Evolutionary conservation across 1,139 yeast genomes (phyloP).

Genomic region (Lodderomyces elongisporus): DNA sequence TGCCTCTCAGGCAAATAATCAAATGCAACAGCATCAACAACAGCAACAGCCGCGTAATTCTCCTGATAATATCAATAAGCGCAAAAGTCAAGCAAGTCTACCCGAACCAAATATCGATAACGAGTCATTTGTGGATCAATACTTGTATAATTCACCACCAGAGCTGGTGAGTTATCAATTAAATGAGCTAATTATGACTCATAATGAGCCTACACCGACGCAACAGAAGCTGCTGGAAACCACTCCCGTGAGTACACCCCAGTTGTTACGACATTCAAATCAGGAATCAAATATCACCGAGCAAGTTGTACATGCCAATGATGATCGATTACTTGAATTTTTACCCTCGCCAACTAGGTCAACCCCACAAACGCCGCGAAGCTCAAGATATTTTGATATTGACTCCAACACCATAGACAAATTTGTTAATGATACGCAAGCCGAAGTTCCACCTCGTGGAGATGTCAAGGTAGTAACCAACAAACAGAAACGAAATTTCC

Average conservation of each 20-base stretch:
- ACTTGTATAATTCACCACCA: conserved; percentile 9
- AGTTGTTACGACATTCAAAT: not conserved
- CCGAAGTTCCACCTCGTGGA: conserved; percentile 35
- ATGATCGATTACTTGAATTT: not conserved
- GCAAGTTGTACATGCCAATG: conserved; percentile 4
- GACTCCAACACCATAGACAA: conserved; percentile 15
- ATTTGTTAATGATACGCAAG: conserved; percentile 25
- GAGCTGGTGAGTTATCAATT: conserved; percentile 9
- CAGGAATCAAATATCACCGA: not conserved
- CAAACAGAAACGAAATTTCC: conserved; percentile 11
- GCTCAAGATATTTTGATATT: conserved; percentile 6
- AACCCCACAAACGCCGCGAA: conserved; percentile 7
- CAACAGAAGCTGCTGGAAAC: not conserved
- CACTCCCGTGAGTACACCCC: not conserved
- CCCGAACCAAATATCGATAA: conserved; percentile 14
- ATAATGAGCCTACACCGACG: conserved; percentile 3
- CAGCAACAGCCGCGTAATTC: conserved; percentile 1
- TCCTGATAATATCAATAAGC: conserved; percentile 5
- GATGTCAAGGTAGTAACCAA: conserved; percentile 23
- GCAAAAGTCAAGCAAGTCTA: conserved; percentile 8
- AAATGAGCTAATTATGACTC: conserved; percentile 5
- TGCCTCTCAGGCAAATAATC: not conserved
- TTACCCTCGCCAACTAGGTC: conserved; percentile 5
- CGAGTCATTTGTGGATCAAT: conserved; percentile 12
- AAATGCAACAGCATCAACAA: not conserved